Conservation (phyloP, 2,329 filamentous ascomycete genomes). For the Trichoderma endophyticum region DNA sequence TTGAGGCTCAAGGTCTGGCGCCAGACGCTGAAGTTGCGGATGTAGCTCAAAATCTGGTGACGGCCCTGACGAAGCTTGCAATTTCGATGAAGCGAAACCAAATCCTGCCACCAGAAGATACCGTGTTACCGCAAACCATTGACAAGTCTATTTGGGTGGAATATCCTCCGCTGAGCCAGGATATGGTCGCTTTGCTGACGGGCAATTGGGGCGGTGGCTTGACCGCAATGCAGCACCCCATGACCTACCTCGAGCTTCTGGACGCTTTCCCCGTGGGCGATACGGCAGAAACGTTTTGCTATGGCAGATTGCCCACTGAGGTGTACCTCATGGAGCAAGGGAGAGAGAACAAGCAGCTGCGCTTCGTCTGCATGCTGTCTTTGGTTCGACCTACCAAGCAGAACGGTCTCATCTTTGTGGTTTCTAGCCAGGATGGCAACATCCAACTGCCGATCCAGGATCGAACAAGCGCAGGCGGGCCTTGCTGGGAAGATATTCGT, state of each 20-base stretch:
- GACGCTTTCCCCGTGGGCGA: conserved; percentile 77
- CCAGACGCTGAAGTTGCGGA: conserved; percentile 49
- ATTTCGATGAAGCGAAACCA: conserved; percentile 83
- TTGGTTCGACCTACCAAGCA: conserved; percentile 68
- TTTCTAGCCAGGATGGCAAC: conserved; percentile 76
- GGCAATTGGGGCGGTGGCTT: conserved; percentile 54
- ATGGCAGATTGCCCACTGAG: conserved; percentile 72
- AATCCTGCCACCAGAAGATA: conserved; percentile 67
- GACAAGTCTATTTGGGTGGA: conserved; percentile 80
- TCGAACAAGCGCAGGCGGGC: conserved; percentile 61
- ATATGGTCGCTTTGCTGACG: conserved; percentile 67
- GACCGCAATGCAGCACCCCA: conserved; percentile 45
- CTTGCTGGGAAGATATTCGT: conserved; percentile 76
- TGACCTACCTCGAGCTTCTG: conserved; percentile 51
- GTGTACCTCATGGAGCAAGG: conserved; percentile 72
- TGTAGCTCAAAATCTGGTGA: conserved; percentile 54
- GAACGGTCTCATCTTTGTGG: conserved; percentile 65
- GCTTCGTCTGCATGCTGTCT: conserved; percentile 72
- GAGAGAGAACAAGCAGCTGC: conserved; percentile 62
- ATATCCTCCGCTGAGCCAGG: conserved; percentile 70
- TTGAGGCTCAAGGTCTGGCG: conserved; percentile 40
- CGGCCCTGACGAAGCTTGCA: conserved; percentile 68
- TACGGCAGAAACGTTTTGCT: conserved; percentile 69
- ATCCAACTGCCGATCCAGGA: conserved; percentile 72
- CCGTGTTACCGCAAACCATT: conserved; percentile 70